phyloP scores from a whole-genome alignment of 129 eudicot species.

The Glebionis coronaria region DNA sequence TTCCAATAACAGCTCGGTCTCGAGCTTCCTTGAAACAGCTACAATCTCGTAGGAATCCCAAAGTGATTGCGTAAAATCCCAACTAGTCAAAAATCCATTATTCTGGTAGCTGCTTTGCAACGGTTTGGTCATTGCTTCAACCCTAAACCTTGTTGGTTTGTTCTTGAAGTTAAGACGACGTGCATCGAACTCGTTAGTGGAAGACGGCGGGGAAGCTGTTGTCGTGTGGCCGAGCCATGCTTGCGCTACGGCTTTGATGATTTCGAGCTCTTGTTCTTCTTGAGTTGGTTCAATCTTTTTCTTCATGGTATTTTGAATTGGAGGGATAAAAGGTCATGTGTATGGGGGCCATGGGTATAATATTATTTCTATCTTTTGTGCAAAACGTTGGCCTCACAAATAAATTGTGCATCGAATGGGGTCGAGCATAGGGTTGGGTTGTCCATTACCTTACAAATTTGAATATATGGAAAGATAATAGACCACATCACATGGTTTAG shows the following conservation, averaged over 20 bases:
- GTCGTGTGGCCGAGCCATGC: conserved; percentile 70
- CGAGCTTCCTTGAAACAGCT: conserved; percentile 52
- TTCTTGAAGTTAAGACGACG: conserved; percentile 44
- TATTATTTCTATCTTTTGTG: conserved; percentile 29
- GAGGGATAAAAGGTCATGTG: conserved; percentile 11
- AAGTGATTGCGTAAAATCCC: conserved; percentile 73
- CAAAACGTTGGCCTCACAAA: conserved; percentile 44
- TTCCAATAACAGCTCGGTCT: conserved; percentile 45
- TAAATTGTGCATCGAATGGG: conserved; percentile 16
- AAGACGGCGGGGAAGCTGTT: conserved; percentile 28
- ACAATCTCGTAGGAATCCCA: conserved; percentile 80
- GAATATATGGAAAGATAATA: conserved; percentile 1
- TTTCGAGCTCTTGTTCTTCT: conserved; percentile 45
- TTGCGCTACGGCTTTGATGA: conserved; percentile 80
- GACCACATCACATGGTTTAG: conserved; percentile 11
- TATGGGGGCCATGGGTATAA: conserved; percentile 35
- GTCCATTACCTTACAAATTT: conserved; percentile 2
- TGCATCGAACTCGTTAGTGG: conserved; percentile 51
- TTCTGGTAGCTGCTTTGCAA: not conserved
- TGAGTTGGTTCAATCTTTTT: conserved; percentile 28
- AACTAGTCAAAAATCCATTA: conserved; percentile 7
- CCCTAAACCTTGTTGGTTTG: conserved; percentile 52
- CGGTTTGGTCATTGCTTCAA: conserved; percentile 49
- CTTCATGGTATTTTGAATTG: conserved; percentile 28
- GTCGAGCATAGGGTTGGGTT: conserved; percentile 5